Evolutionary conservation across 306 rosid species (phyloP).

Genomic region (Vigna nakashimae): DNA sequence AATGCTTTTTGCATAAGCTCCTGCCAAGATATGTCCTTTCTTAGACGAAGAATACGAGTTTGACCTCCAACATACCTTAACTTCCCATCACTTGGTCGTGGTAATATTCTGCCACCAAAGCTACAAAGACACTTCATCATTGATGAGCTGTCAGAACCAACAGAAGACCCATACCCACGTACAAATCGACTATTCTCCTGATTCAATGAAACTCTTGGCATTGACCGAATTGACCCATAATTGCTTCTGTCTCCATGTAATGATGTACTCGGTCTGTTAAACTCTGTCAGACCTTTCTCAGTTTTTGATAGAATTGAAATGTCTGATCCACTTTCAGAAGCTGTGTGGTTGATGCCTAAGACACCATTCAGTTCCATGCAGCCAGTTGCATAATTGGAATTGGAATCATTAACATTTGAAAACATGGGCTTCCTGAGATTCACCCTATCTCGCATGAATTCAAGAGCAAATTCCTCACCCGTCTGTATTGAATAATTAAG

Average conservation of each 20-base stretch:
- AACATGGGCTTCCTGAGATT: slow-evolving; percentile 56
- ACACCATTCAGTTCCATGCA: slow-evolving; percentile 54
- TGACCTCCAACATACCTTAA: slow-evolving; percentile 86
- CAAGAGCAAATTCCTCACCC: slow-evolving; percentile 86
- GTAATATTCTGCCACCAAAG: slow-evolving; percentile 79
- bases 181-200: slow-evolving; percentile 53
- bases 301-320: slow-evolving; percentile 51
- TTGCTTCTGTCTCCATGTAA: slow-evolving; percentile 55
- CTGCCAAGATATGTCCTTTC: slow-evolving; percentile 69
- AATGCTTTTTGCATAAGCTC: slow-evolving; percentile 69
- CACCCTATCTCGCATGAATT: slow-evolving; percentile 82
- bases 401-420: slow-evolving; percentile 60
- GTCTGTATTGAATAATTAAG: slow-evolving; percentile 82
- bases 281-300: slow-evolving; percentile 60
- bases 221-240: slow-evolving; percentile 61
- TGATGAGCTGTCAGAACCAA: slow-evolving; percentile 56
- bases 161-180: slow-evolving; percentile 54
- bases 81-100: slow-evolving; percentile 80
- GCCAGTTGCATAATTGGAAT: slow-evolving; percentile 55
- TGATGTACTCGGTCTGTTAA: slow-evolving; percentile 54
- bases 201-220: slow-evolving; percentile 54
- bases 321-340: slow-evolving; percentile 60
- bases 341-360: slow-evolving; percentile 54
- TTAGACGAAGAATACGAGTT: slow-evolving; percentile 70
- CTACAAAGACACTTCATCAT: slow-evolving; percentile 76